A percentile compares a stretch with the other conserved stretches of the same genome.
Conservation (phyloP, 2,329 filamentous ascomycete species). For the Fusarium buxicola region DNA sequence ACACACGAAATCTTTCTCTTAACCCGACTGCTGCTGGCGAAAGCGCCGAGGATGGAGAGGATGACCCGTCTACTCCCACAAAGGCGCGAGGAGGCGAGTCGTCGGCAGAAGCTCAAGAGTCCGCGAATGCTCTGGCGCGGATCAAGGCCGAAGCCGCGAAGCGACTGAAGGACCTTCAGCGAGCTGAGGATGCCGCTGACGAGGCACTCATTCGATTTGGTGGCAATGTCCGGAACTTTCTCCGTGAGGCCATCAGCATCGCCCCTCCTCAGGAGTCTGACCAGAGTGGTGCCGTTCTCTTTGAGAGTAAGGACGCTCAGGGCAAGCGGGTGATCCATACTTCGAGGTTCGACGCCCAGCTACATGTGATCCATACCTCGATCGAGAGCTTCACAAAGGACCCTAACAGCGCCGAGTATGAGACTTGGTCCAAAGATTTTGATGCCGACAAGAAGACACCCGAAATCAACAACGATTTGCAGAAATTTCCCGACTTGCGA, state of each 20-base stretch:
- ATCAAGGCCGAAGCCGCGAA: slow-evolving; percentile 83
- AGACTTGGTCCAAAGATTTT: slow-evolving; percentile 78
- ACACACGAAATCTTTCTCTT: slow-evolving; percentile 79
- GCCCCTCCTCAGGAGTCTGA: slow-evolving; percentile 73
- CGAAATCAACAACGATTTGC: slow-evolving; percentile 82
- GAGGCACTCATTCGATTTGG: slow-evolving; percentile 94
- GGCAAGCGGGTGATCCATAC: slow-evolving; percentile 96
- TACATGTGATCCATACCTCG: slow-evolving; percentile 93
- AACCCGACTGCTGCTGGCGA: slow-evolving; percentile 55
- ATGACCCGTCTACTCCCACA: slow-evolving; percentile 61
- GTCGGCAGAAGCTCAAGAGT: slow-evolving; percentile 59
- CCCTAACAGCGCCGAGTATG: slow-evolving; percentile 79
- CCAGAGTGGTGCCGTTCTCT: slow-evolving; percentile 75
- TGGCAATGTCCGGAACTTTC: slow-evolving; percentile 86
- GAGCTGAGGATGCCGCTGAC: slow-evolving; percentile 94
- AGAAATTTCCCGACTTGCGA: slow-evolving; percentile 87
- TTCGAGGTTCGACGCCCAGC: slow-evolving; percentile 92
- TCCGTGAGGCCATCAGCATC: slow-evolving; percentile 90
- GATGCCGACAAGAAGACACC: slow-evolving; percentile 86
- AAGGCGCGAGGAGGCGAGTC: slow-evolving; percentile 50
- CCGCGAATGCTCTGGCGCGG: slow-evolving; percentile 77
- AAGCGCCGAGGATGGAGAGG: slow-evolving; percentile 48
- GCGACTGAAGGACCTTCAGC: slow-evolving; percentile 87
- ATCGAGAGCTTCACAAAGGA: slow-evolving; percentile 86
- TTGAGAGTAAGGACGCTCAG: slow-evolving; percentile 91